Evolutionary conservation across 441 rosid genomes (phyloP).

Genomic region (Gossypium davidsonii): DNA sequence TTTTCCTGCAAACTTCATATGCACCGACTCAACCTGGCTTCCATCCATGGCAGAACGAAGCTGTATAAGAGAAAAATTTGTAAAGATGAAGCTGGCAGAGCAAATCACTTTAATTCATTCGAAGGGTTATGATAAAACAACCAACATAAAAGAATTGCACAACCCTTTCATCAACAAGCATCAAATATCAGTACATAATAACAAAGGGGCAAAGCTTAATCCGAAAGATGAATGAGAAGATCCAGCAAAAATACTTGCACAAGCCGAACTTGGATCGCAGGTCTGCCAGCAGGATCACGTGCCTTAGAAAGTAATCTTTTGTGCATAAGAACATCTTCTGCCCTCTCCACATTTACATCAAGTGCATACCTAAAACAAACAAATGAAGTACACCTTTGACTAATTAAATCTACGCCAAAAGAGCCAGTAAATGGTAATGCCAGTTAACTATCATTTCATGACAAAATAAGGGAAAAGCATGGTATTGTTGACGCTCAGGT

Average conservation of each 20-base stretch:
- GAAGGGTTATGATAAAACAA: not conserved
- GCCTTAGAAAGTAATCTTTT: constrained; percentile 53
- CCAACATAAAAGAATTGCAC: not conserved
- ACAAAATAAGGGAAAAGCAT: not conserved
- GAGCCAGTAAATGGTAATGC: not conserved
- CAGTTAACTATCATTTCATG: not conserved
- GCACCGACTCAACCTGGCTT: constrained; percentile 19
- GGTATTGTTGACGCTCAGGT: not conserved
- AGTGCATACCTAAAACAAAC: constrained; percentile 41
- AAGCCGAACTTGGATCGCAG: constrained; percentile 58
- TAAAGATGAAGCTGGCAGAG: constrained; percentile 1
- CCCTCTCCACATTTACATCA: constrained; percentile 58
- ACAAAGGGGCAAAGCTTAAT: constrained; percentile 2
- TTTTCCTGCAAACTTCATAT: constrained; percentile 24
- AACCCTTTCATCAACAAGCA: not conserved
- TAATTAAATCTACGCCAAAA: not conserved
- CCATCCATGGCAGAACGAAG: constrained; percentile 29
- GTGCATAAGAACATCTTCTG: constrained; percentile 69
- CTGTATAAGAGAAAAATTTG: constrained; percentile 31
- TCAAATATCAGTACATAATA: not conserved
- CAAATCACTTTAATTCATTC: not conserved
- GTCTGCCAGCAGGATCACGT: constrained; percentile 41
- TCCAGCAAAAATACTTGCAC: constrained; percentile 36
- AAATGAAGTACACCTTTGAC: not conserved
- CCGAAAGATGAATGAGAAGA: constrained; percentile 4